Base-by-base conservation (phyloP, 768 basidiomycete species). In the Podaxis sp. region DNA sequence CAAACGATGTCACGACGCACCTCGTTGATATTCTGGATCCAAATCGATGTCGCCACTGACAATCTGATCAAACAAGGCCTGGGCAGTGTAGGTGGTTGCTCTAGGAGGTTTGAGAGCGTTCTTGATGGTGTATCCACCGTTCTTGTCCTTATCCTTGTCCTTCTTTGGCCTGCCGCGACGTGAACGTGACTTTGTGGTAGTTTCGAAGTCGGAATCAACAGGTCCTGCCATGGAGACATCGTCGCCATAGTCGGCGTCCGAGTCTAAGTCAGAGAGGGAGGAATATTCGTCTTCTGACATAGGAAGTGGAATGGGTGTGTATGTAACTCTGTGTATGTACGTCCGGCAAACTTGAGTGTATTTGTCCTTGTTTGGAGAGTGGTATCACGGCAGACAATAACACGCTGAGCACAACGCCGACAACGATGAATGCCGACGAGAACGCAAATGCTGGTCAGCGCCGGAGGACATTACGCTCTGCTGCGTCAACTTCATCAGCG, bases 1-100 rank as follows among this genome's bases (percentile, higher is more conserved):
- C 6, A 61, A 61, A n/a, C 67, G 48, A 39, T 5, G 42, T 15
- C 54, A n/a, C 4, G 28, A 58, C 72, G 15, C 58, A 87, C 88
- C 90, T 69, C 90, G 83, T 69, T 93, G 91, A 69, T 93, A 93
- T 42, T 91, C 92, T 0, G 90, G 87, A 48, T 91, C 85, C 7
- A 92, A 73, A 68, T 89, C 78, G 56, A 93, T 88, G 59, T 90
- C 87, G 2, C 76, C 76, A n/a, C 73, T 77, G 55, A 80, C 73
- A 38, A 92, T 83, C 71, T 91, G 88, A 58, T 90, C 90, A 59
- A 84, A 85, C 0, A 88, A 71, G 1, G 87, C 80, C 66, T 86
- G 84, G 0, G 87, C 82, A 1, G 86, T 85, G 61, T 88, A 88
- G 0, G 86, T 87, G 0, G 87, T 87, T 0, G 87, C 82, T 12